These are phyloP conservation scores for Eimeria acervulina DNA, from an alignment of 169 alveolate genomes.

Conservation along the genomic window DNA sequence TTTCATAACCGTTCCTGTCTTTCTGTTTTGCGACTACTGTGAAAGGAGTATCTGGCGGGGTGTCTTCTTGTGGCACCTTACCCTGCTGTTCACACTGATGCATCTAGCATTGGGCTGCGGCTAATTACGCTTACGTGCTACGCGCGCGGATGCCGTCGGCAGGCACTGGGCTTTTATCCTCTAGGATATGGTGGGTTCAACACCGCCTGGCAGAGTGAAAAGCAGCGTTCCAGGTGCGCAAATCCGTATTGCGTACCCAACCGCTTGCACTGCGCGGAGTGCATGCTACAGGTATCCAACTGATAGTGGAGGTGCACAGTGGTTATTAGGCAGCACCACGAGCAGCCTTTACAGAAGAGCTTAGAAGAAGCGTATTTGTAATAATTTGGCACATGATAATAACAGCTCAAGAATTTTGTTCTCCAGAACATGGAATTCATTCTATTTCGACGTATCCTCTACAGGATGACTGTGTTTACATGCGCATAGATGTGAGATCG, in stretches of 20 bases:
- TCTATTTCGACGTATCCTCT: background rate
- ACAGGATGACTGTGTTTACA: background rate
- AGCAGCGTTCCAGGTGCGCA: background rate
- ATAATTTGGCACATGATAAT: background rate
- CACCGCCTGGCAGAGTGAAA: background rate
- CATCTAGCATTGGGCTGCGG: background rate
- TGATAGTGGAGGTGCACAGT: background rate
- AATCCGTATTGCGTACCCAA: background rate
- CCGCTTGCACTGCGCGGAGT: background rate
- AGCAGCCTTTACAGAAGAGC: background rate
- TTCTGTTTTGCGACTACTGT: background rate
- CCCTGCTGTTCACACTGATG: background rate
- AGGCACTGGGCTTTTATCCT: background rate
- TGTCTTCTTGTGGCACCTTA: background rate
- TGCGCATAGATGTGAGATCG: background rate
- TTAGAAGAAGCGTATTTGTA: background rate
- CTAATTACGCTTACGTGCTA: background rate
- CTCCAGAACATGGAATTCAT: background rate
- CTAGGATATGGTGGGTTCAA: background rate
- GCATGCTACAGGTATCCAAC: background rate
- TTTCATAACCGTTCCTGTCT: background rate
- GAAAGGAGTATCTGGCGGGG: background rate
- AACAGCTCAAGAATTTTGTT: background rate
- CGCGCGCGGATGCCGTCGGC: background rate
- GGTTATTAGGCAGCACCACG: background rate